phyloP scores from a whole-genome alignment of 345 rosid species.

The Triadica sebifera region DNA sequence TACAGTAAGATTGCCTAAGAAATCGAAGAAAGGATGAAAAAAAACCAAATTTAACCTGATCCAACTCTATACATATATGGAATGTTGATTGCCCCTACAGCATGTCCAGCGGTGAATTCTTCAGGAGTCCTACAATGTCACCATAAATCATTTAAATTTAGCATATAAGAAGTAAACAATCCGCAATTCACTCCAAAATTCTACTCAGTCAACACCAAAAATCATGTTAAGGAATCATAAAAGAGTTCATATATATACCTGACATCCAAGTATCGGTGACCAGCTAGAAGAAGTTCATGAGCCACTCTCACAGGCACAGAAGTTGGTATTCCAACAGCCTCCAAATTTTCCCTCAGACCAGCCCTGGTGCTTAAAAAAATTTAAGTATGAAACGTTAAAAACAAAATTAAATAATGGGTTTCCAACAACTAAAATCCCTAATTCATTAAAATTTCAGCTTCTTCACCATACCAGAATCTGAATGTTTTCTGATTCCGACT shows the following conservation, averaged over 20 bases:
- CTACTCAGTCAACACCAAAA: too few species aligned
- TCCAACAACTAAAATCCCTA: not conserved
- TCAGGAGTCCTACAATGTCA: conserved; percentile 58
- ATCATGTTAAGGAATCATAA: too few species aligned
- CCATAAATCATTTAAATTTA: not conserved
- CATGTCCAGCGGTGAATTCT: conserved; percentile 78
- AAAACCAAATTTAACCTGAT: conserved; percentile 72
- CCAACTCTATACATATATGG: conserved; percentile 54
- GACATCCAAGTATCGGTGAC: conserved; percentile 34
- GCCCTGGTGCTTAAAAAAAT: conserved; percentile 33
- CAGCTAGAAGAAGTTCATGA: conserved; percentile 71
- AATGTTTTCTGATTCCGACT: conserved; percentile 1
- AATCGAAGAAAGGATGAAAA: not conserved
- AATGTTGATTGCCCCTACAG: conserved; percentile 66
- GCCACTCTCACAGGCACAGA: conserved; percentile 90
- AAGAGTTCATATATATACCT: too few species aligned
- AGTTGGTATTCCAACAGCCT: conserved; percentile 51
- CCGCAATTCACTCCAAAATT: too few species aligned
- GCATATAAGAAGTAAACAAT: too few species aligned
- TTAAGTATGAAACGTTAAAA: not conserved
- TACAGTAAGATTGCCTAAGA: not conserved
- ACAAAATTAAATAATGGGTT: not conserved
- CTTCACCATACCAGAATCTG: conserved; percentile 29
- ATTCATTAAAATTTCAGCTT: too few species aligned
- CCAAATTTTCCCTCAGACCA: conserved; percentile 26